Conservation (phyloP, 441 rosid species). For the Jatropha multifida region DNA sequence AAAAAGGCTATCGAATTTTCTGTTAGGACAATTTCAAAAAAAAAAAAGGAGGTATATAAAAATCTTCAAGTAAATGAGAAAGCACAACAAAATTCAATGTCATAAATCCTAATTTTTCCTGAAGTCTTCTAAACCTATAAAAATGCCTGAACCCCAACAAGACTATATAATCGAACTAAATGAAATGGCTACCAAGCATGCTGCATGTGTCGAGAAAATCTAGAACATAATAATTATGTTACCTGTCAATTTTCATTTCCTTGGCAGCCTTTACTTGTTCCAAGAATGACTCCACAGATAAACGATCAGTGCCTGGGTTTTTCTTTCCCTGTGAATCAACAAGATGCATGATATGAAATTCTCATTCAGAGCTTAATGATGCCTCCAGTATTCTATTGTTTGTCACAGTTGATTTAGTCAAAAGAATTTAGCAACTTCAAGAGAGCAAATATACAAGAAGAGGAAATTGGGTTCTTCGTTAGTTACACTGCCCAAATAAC, state of each 20-base stretch:
- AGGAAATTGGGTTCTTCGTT: neutral
- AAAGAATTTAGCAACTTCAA: neutral
- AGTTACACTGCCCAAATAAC: neutral
- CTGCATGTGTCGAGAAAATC: neutral
- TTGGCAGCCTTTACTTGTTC: slow-evolving; percentile 57
- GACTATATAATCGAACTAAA: neutral
- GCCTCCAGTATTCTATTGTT: neutral
- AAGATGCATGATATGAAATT: slow-evolving; percentile 1
- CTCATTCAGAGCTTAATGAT: too few relatives aligned
- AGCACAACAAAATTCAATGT: neutral
- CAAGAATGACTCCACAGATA: slow-evolving; percentile 63
- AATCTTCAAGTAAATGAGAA: neutral
- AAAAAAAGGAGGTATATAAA: neutral
- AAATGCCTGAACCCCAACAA: neutral
- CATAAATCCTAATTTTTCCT: neutral
- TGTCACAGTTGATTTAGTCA: neutral
- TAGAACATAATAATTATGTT: neutral
- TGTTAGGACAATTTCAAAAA: neutral
- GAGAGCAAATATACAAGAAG: neutral
- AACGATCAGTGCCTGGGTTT: slow-evolving; percentile 73
- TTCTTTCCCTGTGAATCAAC: slow-evolving; percentile 69
- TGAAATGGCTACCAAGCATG: neutral
- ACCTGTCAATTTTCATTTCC: slow-evolving; percentile 93
- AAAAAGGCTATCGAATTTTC: neutral
- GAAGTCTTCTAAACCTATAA: neutral